Conservation (phyloP, 2,329 filamentous ascomycete species). For the Penicillium sclerotigenum region DNA sequence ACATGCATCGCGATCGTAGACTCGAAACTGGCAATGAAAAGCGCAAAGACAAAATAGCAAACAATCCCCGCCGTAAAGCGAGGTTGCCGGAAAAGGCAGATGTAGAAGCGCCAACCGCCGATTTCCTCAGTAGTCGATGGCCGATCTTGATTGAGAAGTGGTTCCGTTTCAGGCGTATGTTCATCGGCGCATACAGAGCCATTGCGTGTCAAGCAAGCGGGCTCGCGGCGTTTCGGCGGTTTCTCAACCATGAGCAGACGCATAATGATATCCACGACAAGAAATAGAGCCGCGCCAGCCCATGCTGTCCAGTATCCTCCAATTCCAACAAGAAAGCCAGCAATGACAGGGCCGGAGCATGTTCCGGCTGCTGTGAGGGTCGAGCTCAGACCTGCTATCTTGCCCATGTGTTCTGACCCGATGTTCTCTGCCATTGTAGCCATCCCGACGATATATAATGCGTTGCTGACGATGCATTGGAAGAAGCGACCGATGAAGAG, state of each 20-base stretch:
- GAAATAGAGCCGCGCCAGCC: constrained; percentile 21
- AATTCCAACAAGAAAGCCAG: constrained; percentile 24
- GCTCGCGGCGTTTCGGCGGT: neutral
- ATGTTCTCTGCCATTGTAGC: constrained; percentile 15
- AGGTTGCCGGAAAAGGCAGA: constrained; percentile 3
- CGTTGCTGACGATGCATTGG: constrained; percentile 13
- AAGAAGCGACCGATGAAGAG: constrained; percentile 16
- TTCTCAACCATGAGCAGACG: constrained; percentile 17
- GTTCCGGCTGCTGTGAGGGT: constrained; percentile 16
- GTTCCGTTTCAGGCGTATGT: neutral
- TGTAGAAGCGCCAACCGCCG: constrained; percentile 6
- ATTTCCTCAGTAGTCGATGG: neutral
- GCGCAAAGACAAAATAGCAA: constrained; percentile 9
- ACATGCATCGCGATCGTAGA: constrained; percentile 13
- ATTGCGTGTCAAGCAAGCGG: neutral
- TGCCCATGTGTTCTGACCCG: constrained; percentile 15
- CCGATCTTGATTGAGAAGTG: neutral
- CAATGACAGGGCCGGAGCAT: constrained; percentile 23
- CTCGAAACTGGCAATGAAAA: constrained; percentile 11
- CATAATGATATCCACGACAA: constrained; percentile 29
- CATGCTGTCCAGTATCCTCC: constrained; percentile 30
- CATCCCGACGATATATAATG: constrained; percentile 13
- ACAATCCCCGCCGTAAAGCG: constrained; percentile 8
- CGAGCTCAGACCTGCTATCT: constrained; percentile 10
- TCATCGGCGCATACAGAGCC: neutral